A percentile compares a stretch with the other conserved stretches of the same genome.
phyloP scores from a whole-genome alignment of 306 rosid genomes.

The Sphenostylis stenocarpa region DNA sequence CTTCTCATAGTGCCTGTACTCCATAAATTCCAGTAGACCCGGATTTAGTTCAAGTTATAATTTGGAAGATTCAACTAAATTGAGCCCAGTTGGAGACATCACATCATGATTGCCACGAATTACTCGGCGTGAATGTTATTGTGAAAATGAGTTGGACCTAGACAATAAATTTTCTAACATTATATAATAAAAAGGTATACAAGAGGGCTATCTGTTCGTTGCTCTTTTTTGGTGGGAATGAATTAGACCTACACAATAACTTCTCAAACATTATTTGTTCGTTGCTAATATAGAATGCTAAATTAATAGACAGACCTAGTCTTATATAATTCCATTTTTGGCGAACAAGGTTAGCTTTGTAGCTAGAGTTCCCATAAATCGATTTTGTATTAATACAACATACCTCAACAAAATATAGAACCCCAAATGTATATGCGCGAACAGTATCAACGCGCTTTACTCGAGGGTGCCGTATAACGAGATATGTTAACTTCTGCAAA shows the following conservation, averaged over 20 bases:
- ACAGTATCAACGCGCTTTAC: constrained; percentile 88
- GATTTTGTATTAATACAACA: constrained; percentile 11
- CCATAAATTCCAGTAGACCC: neutral
- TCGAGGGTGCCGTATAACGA: constrained; percentile 64
- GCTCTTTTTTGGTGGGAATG: neutral
- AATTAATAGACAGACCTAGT: neutral
- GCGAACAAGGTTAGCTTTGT: neutral
- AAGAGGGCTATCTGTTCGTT: neutral
- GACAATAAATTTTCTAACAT: neutral
- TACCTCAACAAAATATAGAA: constrained; percentile 96
- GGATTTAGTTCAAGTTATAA: neutral
- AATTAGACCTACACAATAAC: neutral
- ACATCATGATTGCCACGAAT: neutral
- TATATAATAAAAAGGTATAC: neutral
- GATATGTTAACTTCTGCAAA: constrained; percentile 84
- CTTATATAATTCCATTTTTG: neutral
- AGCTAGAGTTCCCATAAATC: neutral
- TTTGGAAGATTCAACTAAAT: neutral
- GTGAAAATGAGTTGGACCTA: neutral
- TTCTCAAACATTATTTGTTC: neutral
- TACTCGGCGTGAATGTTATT: neutral
- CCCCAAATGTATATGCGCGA: constrained; percentile 97
- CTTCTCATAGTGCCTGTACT: neutral
- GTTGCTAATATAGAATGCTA: neutral
- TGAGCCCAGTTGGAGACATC: too few species aligned